phyloP scores from a whole-genome alignment of 352 stramenopile genomes.

The Globisporangium nagaii region DNA sequence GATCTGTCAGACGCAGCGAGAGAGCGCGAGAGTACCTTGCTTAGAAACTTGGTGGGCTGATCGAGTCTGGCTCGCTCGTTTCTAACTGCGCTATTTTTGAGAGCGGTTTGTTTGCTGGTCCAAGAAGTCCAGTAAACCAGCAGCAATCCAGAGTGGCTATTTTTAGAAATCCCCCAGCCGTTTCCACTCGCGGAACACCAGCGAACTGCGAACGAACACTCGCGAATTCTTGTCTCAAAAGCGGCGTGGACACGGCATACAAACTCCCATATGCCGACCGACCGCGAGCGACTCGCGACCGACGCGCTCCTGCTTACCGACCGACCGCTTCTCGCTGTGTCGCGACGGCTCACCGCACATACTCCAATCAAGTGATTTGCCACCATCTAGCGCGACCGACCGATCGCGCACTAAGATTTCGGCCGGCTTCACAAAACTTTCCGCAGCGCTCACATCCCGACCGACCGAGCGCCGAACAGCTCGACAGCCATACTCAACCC shows the following conservation, averaged over 20 bases:
- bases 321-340: neutral
- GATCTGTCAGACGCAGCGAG: too few relatives aligned
- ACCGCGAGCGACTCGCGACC: neutral
- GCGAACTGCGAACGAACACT: constrained; percentile 3
- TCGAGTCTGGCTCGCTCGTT: too few relatives aligned
- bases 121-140: too few relatives aligned
- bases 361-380: neutral
- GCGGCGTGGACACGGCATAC: neutral
- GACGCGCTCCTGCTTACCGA: neutral
- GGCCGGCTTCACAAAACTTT: neutral
- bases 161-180: neutral
- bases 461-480: neutral
- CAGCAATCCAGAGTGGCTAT: neutral
- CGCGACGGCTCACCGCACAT: fast-evolving
- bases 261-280: constrained; percentile 7
- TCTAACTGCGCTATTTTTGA: too few relatives aligned
- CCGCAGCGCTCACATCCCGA: neutral
- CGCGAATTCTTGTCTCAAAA: constrained; percentile 1
- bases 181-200: neutral
- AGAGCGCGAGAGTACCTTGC: too few relatives aligned
- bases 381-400: neutral
- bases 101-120: too few relatives aligned
- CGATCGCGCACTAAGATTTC: neutral
- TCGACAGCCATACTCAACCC: neutral
- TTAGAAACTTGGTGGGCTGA: too few relatives aligned